Evolutionary conservation across 495 filamentous ascomycete genomes (phyloP).

Genomic region (Massariosphaeria phaeospora): DNA sequence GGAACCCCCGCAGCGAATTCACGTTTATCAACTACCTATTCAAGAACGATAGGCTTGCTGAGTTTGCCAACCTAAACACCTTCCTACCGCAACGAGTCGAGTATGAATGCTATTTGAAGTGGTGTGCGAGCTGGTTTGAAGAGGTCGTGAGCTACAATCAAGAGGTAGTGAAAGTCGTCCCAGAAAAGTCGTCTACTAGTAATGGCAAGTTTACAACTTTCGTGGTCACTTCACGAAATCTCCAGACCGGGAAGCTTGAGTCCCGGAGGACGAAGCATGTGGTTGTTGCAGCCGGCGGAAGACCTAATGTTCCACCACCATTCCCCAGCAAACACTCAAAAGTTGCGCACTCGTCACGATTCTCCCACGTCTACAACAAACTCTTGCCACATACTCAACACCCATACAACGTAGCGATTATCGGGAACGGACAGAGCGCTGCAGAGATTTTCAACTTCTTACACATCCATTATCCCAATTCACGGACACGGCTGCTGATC

Average conservation of each 20-base stretch:
- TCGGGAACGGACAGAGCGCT: conserved; percentile 87
- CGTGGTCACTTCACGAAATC: conserved; percentile 51
- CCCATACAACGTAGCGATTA: conserved; percentile 71
- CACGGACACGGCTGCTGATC: conserved; percentile 71
- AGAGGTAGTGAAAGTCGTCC: conserved; percentile 63
- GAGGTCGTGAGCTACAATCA: conserved; percentile 72
- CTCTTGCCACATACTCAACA: conserved; percentile 53
- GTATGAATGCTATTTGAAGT: conserved; percentile 91
- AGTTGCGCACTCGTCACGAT: conserved; percentile 88
- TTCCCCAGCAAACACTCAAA: conserved; percentile 58
- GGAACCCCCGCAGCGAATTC: conserved; percentile 84
- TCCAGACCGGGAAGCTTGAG: conserved; percentile 48
- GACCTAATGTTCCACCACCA: conserved; percentile 65
- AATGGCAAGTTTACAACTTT: conserved; percentile 49
- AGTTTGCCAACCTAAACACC: conserved; percentile 85
- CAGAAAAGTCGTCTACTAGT: conserved; percentile 38
- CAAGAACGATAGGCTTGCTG: conserved; percentile 67
- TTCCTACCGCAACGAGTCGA: conserved; percentile 83
- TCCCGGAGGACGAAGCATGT: conserved; percentile 69
- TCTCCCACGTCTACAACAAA: conserved; percentile 57
- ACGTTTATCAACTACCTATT: conserved; percentile 95
- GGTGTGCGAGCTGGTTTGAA: conserved; percentile 80
- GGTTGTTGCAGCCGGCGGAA: conserved; percentile 78
- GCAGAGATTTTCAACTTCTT: conserved; percentile 94
- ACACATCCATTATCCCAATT: conserved; percentile 73